Evolutionary conservation across 495 filamentous ascomycete genomes (phyloP).

Genomic region (Alectoria sarmentosa): DNA sequence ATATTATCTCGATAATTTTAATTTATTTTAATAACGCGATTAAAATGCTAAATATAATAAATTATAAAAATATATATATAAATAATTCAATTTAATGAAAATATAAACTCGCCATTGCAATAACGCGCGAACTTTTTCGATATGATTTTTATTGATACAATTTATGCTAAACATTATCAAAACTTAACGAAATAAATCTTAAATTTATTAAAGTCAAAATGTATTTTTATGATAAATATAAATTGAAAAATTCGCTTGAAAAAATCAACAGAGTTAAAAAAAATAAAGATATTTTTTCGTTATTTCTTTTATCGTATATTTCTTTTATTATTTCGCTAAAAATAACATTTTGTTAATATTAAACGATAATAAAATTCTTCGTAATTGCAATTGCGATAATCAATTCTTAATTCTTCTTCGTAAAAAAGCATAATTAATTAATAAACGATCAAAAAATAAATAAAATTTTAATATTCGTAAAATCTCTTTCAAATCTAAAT

Average conservation of each 20-base stretch:
- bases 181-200: neutral
- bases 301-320: neutral
- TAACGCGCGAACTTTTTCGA: neutral
- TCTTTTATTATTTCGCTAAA: neutral
- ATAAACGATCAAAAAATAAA: neutral
- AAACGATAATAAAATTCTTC: neutral
- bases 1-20: neutral
- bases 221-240: neutral
- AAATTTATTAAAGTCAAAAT: neutral
- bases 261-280: neutral
- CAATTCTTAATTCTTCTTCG: neutral
- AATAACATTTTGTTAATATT: neutral
- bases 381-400: neutral
- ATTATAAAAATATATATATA: neutral
- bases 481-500: neutral
- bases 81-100: neutral
- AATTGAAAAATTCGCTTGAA: neutral
- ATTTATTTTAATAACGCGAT: neutral
- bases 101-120: neutral
- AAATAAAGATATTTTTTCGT: neutral
- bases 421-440: neutral
- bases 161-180: neutral
- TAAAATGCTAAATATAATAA: neutral
- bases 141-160: neutral
- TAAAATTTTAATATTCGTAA: neutral